A percentile compares a stretch with the other conserved stretches of the same genome.
These are phyloP conservation scores for Immersiporthe knoxdaviesiana DNA, from an alignment of 2,329 filamentous ascomycete genomes.

Conservation along the genomic window DNA sequence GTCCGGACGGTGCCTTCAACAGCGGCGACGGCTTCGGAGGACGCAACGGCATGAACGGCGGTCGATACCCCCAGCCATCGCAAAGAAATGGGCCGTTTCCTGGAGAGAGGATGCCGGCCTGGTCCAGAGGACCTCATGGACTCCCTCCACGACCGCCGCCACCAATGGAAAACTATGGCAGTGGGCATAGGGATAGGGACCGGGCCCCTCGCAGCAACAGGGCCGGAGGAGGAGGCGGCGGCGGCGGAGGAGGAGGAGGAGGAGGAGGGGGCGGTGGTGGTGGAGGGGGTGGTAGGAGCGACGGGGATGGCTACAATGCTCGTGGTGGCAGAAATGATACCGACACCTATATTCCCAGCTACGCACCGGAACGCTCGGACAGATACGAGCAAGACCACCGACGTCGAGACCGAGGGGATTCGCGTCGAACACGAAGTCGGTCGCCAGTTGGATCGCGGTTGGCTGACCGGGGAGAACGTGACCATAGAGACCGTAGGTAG, in stretches of 20 bases:
- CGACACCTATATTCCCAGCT: constrained; percentile 56
- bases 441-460: constrained; percentile 21
- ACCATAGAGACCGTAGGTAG: constrained; percentile 36
- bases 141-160: constrained; percentile 56
- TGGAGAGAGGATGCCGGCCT: constrained; percentile 51
- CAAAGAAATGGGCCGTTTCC: constrained; percentile 39
- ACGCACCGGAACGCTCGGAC: constrained; percentile 45
- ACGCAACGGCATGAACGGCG: constrained; percentile 53
- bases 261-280: constrained; percentile 45
- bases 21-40: constrained; percentile 54
- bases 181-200: constrained; percentile 38
- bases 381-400: constrained; percentile 40
- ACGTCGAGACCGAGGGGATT: constrained; percentile 25
- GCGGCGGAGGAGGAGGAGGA: constrained; percentile 45
- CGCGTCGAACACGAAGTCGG: constrained; percentile 24
- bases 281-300: constrained; percentile 37
- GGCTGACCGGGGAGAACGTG: constrained; percentile 25
- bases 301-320: constrained; percentile 30
- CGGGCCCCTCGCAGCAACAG: constrained; percentile 31
- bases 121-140: constrained; percentile 52
- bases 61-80: constrained; percentile 44
- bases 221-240: constrained; percentile 43
- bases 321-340: constrained; percentile 38
- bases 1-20: constrained; percentile 55
- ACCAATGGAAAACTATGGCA: constrained; percentile 41